Evolutionary conservation across 345 rosid genomes (phyloP).

Genomic region (Angophora floribunda): DNA sequence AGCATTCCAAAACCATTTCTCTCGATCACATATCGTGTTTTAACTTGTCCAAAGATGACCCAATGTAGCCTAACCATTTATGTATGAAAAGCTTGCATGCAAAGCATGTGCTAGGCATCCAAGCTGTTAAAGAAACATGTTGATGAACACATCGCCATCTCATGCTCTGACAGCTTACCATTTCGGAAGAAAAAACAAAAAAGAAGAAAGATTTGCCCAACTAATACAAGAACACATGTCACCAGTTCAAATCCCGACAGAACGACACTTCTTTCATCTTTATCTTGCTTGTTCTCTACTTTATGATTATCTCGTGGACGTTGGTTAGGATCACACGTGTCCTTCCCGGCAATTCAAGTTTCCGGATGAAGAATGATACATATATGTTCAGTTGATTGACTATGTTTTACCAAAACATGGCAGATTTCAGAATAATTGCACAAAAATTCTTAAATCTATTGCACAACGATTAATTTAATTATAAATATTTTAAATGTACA

Average conservation of each 20-base stretch:
- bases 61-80: not conserved
- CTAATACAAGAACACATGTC: not conserved
- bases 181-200: not conserved
- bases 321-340: not conserved
- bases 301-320: not conserved
- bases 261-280: not conserved
- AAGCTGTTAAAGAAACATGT: not conserved
- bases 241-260: not conserved
- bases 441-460: not conserved
- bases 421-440: not conserved
- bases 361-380: not conserved
- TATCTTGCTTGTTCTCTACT: not conserved
- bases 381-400: not conserved
- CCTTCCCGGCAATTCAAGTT: not conserved
- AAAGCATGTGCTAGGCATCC: not conserved
- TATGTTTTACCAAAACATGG: not conserved
- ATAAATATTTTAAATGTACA: not conserved
- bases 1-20: not conserved
- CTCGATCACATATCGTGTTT: not conserved
- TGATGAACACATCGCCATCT: not conserved
- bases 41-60: not conserved
- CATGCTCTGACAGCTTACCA: not conserved
- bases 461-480: not conserved
- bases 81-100: not conserved
- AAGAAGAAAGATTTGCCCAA: not conserved